Evolutionary conservation across 2,329 filamentous ascomycete species (phyloP).

Genomic region (Chalaropsis thielavioides): DNA sequence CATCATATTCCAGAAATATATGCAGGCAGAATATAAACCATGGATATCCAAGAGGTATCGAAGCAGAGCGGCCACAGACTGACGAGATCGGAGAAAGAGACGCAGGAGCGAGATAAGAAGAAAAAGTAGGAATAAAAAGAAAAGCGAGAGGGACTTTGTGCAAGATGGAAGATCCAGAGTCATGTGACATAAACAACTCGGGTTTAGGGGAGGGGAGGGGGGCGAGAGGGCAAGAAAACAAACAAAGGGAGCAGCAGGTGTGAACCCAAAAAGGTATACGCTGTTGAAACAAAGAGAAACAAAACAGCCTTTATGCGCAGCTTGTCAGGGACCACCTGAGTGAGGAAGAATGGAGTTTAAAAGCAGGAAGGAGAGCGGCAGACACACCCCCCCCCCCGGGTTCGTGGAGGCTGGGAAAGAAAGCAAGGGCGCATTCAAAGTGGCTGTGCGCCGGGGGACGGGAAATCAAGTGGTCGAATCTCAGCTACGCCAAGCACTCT

Average conservation of each 20-base stretch:
- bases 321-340: neutral
- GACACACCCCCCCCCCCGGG: neutral
- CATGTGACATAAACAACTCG: conserved; percentile 7
- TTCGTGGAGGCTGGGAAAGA: neutral
- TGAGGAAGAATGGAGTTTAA: neutral
- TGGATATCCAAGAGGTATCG: conserved; percentile 14
- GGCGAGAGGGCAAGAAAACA: conserved; percentile 7
- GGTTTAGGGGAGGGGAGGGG: neutral
- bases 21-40: conserved; percentile 17
- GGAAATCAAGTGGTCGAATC: neutral
- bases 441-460: too few species aligned
- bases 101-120: neutral
- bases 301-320: neutral
- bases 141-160: conserved; percentile 7
- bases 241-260: conserved; percentile 4
- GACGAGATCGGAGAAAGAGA: neutral
- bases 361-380: neutral
- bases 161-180: conserved; percentile 11
- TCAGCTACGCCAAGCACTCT: neutral
- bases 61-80: conserved; percentile 12
- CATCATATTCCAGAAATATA: conserved; percentile 16
- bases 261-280: neutral
- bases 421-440: too few species aligned
- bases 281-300: neutral
- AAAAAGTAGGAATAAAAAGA: neutral